These are phyloP conservation scores for Cladobotryum mycophilum DNA, from an alignment of 2,329 filamentous ascomycete species.

Conservation along the genomic window DNA sequence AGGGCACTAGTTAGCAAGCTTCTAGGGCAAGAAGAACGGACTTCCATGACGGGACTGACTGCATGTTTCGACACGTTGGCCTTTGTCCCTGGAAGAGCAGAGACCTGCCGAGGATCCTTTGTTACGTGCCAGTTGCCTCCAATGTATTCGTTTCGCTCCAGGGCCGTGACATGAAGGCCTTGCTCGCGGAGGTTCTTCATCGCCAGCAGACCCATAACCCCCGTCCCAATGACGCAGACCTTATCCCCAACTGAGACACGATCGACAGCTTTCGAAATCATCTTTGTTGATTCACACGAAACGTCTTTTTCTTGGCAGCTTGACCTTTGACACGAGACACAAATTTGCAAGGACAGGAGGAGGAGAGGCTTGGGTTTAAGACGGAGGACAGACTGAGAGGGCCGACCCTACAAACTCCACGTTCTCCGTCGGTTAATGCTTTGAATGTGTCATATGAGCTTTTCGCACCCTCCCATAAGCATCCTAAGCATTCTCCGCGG, in stretches of 20 bases:
- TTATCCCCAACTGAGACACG: constrained; percentile 13
- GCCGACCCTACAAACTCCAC: no score
- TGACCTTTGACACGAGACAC: no score
- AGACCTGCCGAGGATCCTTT: constrained; percentile 26
- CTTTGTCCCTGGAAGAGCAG: constrained; percentile 26
- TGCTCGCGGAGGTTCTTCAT: constrained; percentile 38
- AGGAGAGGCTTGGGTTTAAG: no score
- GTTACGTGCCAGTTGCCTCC: constrained; percentile 39
- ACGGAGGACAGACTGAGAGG: no score
- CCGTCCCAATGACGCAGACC: constrained; percentile 25
- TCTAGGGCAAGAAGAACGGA: not conserved
- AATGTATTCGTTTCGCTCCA: constrained; percentile 34
- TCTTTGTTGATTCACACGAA: not conserved
- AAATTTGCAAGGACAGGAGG: no score
- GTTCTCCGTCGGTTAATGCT: no score
- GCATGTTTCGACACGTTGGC: constrained; percentile 26
- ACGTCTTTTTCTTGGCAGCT: no score
- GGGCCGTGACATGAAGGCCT: constrained; percentile 34
- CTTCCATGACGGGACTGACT: constrained; percentile 18
- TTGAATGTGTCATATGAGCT: no score
- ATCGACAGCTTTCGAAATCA: not conserved
- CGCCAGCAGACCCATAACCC: constrained; percentile 32
- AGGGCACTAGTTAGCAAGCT: no score
- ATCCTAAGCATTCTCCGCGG: no score
- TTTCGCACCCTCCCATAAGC: no score